Conservation (phyloP, 768 basidiomycete genomes). For the Astraeus odoratus region DNA sequence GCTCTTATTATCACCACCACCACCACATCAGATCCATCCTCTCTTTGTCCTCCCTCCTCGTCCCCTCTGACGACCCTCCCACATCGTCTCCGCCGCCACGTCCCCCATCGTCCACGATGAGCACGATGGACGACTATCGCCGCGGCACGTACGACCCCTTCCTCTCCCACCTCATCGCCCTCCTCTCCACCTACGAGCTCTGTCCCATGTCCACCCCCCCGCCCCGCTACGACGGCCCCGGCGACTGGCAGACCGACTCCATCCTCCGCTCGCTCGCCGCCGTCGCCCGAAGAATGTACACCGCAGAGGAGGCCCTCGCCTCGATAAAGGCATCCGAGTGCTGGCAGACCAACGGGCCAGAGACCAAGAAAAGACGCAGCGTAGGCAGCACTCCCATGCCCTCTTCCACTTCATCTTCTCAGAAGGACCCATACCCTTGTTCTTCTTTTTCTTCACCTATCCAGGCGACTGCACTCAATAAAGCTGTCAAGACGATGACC, state of each 20-base stretch:
- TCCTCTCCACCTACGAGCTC: conserved; percentile 54
- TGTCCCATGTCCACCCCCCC: conserved; percentile 43
- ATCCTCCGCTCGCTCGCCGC: conserved; percentile 46
- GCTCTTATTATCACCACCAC: no score
- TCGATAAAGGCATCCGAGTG: conserved; percentile 34
- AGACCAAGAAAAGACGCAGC: conserved; percentile 40
- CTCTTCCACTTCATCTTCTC: conserved; percentile 15
- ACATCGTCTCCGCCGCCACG: conserved; percentile 6
- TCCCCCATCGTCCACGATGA: conserved; percentile 27
- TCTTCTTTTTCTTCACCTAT: conserved; percentile 7
- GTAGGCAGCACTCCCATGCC: conserved; percentile 33
- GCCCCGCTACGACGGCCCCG: conserved; percentile 49
- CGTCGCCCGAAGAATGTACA: conserved; percentile 48
- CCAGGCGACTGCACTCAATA: conserved; percentile 21
- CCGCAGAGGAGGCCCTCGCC: conserved; percentile 43
- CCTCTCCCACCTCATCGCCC: conserved; percentile 47
- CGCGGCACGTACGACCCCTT: conserved; percentile 31
- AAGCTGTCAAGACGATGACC: conserved; percentile 7
- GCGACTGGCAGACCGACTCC: conserved; percentile 52
- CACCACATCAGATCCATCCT: background rate
- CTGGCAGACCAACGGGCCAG: conserved; percentile 30
- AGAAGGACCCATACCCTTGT: conserved; percentile 13
- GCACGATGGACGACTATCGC: conserved; percentile 20
- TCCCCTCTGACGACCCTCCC: background rate
- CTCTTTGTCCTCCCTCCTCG: conserved; percentile 1